These are phyloP conservation scores for Smallanthus sonchifolius DNA, from an alignment of 129 eudicot genomes.

Conservation along the genomic window DNA sequence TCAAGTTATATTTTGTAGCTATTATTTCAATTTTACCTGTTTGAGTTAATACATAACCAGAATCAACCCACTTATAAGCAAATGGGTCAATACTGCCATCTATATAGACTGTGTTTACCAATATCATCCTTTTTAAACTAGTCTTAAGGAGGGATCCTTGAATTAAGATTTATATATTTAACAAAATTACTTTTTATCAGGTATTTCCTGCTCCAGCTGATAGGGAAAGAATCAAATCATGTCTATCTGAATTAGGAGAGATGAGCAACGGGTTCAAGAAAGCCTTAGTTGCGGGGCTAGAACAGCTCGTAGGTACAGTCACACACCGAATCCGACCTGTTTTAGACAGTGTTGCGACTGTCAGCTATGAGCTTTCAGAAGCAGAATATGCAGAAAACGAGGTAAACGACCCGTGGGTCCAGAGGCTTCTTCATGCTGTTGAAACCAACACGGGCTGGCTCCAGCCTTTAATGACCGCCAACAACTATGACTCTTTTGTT, in stretches of 20 bases:
- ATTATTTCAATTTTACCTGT: neutral
- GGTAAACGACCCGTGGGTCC: conserved; percentile 97
- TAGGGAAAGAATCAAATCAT: conserved; percentile 78
- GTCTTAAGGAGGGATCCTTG: too few relatives aligned
- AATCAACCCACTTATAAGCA: neutral
- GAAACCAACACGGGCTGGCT: conserved; percentile 85
- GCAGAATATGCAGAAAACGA: conserved; percentile 88
- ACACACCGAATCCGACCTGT: conserved; percentile 86
- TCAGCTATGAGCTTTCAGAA: conserved; percentile 84
- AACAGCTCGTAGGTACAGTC: conserved; percentile 69
- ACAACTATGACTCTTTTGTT: conserved; percentile 75
- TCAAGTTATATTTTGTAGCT: neutral
- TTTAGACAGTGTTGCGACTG: conserved; percentile 69
- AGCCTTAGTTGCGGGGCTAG: conserved; percentile 59
- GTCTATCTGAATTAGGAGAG: conserved; percentile 76
- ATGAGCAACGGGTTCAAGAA: conserved; percentile 80
- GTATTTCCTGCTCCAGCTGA: conserved; percentile 77
- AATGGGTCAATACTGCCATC: neutral
- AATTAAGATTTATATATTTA: too few relatives aligned
- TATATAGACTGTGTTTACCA: neutral
- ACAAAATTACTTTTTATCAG: conserved; percentile 27
- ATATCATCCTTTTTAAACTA: neutral
- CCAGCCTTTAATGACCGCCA: conserved; percentile 78
- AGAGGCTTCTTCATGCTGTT: conserved; percentile 80
- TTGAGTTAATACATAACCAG: neutral